These are phyloP conservation scores for Malassezia furfur DNA, from an alignment of 1,284 basidiomycete genomes.

Conservation along the genomic window DNA sequence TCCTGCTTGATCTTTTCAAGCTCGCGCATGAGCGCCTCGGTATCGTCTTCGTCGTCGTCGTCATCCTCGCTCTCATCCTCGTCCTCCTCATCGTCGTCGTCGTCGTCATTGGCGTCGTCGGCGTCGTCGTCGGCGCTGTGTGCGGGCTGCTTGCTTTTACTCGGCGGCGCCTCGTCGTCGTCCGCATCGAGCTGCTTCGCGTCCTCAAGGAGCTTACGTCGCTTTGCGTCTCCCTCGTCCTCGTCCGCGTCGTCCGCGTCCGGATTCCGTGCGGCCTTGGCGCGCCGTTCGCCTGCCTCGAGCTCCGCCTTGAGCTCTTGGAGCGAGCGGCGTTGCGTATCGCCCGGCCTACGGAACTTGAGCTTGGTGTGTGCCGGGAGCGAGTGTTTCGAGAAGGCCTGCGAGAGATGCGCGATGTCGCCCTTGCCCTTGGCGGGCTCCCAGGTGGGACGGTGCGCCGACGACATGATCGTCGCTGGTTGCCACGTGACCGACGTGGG, in stretches of 20 bases:
- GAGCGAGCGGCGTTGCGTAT: constrained; percentile 15
- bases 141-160: neutral
- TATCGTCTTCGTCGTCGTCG: constrained; percentile 20
- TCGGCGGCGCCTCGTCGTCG: constrained; percentile 8
- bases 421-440: constrained; percentile 31
- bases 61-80: constrained; percentile 17
- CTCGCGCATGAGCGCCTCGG: constrained; percentile 31
- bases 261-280: constrained; percentile 1
- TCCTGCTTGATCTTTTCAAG: constrained; percentile 42
- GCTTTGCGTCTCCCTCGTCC: constrained; percentile 11
- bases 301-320: constrained; percentile 37
- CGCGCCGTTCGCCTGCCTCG: constrained; percentile 24
- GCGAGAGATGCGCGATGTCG: constrained; percentile 25
- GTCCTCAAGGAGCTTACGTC: constrained; percentile 13
- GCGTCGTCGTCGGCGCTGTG: neutral
- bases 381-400: constrained; percentile 15
- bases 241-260: constrained; percentile 14
- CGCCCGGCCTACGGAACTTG: constrained; percentile 37
- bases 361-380: constrained; percentile 38
- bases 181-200: constrained; percentile 20
- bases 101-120: neutral
- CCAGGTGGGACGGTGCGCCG: constrained; percentile 45
- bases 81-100: constrained; percentile 9
- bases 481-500: constrained; percentile 1
- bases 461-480: constrained; percentile 23